Base-by-base conservation (phyloP, 2,329 filamentous ascomycete genomes). In the Fusarium zealandicum region DNA sequence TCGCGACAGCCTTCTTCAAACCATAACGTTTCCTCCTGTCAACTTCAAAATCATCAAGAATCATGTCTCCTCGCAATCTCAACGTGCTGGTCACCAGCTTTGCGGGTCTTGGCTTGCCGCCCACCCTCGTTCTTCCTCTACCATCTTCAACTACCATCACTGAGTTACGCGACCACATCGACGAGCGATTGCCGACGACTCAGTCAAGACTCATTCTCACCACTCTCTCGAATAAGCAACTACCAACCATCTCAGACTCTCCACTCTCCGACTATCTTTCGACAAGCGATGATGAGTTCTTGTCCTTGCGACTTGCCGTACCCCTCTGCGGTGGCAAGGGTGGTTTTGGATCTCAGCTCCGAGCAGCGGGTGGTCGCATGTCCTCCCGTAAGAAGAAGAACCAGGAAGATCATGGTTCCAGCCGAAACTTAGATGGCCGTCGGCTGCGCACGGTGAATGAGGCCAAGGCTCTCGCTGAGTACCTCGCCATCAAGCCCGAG, bases 341-440 rank as follows among this genome's bases (percentile, higher is more conserved):
- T 74, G 95, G 95, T 69, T 99, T 99, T 72, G 95, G 95, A 47
- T 98, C 93, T 2, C 96, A 99, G 74, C 86, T 99, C 31, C 91
- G 96, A 70, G 95, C 96, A 0, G 95, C 95, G 3, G 95, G 96
- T 70, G 95, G 96, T 33, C 93, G 96, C 77, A 99, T 99, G 95
- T 96, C 92, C 3, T 93, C 90, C n/a, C 84, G 85, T 68, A 96
- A 96, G 79, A 95, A 93, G 81, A 88, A 88, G 69, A 88, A 88
- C 50, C 86, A 90, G 66, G 92, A 96, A 31, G 88, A 92, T 57
- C 93, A 96, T 69, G 93, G 87, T 18, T 97, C 93, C 3, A 96
- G 91, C 70, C 87, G 95, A 60, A 99, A 98, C 64, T 81, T 99
- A 2, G 95, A 98, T 68, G 95, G 95, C 0, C 87, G 95, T 17